These are phyloP conservation scores for Apiospora aurea DNA, from an alignment of 2,329 filamentous ascomycete species.

Conservation along the genomic window DNA sequence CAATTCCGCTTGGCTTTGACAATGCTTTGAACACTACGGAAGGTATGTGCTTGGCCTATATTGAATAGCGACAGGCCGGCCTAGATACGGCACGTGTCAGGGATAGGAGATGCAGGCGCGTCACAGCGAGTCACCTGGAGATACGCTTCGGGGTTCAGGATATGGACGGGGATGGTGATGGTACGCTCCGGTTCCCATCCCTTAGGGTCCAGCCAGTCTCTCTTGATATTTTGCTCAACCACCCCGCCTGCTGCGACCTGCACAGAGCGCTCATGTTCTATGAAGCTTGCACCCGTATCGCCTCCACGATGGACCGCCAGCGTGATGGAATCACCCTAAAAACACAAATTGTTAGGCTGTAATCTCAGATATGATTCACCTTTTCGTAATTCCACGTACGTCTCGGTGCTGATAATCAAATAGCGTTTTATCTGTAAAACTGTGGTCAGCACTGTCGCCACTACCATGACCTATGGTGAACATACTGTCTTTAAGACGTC, in stretches of 20 bases:
- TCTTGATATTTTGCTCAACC: neutral
- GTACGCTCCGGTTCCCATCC: slow-evolving; percentile 28
- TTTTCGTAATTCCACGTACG: too few species aligned
- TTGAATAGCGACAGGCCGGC: too few species aligned
- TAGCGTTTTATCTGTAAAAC: too few species aligned
- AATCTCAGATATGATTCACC: too few species aligned
- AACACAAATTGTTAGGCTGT: neutral
- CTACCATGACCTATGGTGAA: too few species aligned
- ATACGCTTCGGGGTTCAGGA: slow-evolving; percentile 48
- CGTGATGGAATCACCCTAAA: neutral
- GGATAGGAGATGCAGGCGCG: too few species aligned
- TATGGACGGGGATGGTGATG: slow-evolving; percentile 41
- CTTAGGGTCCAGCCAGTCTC: neutral
- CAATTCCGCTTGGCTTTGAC: neutral
- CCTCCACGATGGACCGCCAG: too few species aligned
- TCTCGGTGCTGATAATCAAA: too few species aligned
- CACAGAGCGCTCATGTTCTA: neutral
- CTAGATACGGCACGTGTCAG: too few species aligned
- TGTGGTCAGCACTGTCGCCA: too few species aligned
- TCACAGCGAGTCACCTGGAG: too few species aligned
- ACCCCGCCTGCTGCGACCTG: neutral
- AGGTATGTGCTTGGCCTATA: neutral
- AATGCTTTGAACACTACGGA: neutral
- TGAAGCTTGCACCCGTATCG: neutral
- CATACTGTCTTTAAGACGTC: too few species aligned